These are phyloP conservation scores for Pichia sp. DNA, from an alignment of 1,139 yeast genomes.

Conservation along the genomic window DNA sequence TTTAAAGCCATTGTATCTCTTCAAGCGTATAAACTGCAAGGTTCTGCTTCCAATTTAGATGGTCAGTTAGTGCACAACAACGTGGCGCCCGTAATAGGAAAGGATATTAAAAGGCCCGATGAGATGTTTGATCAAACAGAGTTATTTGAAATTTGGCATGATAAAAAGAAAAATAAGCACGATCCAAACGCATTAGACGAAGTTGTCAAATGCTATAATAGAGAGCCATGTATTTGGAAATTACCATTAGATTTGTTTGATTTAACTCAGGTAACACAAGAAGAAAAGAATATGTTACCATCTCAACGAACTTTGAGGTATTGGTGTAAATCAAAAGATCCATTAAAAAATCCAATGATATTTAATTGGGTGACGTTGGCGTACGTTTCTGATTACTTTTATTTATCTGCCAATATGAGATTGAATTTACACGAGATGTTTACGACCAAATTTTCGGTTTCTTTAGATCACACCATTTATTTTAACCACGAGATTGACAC, in stretches of 20 bases:
- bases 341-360: constrained; percentile 25
- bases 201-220: constrained; percentile 22
- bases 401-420: constrained; percentile 41
- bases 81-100: constrained; percentile 21
- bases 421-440: constrained; percentile 33
- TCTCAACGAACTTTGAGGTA: constrained; percentile 34
- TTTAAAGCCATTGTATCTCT: constrained; percentile 50
- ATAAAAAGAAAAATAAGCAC: constrained; percentile 13
- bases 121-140: constrained; percentile 25
- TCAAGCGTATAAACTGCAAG: constrained; percentile 24
- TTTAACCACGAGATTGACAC: constrained; percentile 49
- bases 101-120: constrained; percentile 25
- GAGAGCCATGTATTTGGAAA: constrained; percentile 35
- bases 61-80: constrained; percentile 25
- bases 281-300: constrained; percentile 25
- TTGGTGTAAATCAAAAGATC: constrained; percentile 36
- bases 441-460: constrained; percentile 42
- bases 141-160: constrained; percentile 23
- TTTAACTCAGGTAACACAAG: constrained; percentile 19
- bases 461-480: constrained; percentile 61
- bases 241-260: constrained; percentile 35
- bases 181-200: constrained; percentile 11
- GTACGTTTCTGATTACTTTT: constrained; percentile 52
- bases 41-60: constrained; percentile 24
- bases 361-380: constrained; percentile 56